phyloP scores from a whole-genome alignment of 73 alveolate species.

The Symbiodinium pilosum region DNA sequence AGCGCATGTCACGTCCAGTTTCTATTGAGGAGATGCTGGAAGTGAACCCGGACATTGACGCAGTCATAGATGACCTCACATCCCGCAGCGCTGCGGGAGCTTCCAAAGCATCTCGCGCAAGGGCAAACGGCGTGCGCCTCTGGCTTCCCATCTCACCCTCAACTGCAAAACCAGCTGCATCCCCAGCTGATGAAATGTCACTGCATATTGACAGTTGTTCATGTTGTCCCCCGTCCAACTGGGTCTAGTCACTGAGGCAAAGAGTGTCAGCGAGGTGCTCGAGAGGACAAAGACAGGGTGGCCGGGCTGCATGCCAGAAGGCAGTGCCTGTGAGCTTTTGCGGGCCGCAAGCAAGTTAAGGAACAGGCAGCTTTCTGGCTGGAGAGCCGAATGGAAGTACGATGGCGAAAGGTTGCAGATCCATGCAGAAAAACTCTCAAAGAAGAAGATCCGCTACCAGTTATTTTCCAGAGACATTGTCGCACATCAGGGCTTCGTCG shows the following conservation, averaged over 20 bases:
- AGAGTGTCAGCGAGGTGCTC: conserved; percentile 48
- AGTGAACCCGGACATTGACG: conserved; percentile 67
- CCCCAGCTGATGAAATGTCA: neutral
- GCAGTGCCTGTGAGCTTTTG: too few relatives aligned
- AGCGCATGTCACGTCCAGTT: too few relatives aligned
- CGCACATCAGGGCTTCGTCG: neutral
- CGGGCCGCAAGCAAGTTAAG: too few relatives aligned
- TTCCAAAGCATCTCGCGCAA: neutral
- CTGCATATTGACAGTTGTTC: neutral
- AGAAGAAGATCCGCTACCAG: neutral
- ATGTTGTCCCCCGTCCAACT: too few relatives aligned
- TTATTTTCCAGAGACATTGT: conserved; percentile 7
- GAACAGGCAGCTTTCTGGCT: neutral
- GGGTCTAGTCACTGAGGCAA: too few relatives aligned
- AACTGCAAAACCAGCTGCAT: neutral
- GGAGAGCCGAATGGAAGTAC: conserved; percentile 88
- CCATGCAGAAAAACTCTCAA: conserved; percentile 87
- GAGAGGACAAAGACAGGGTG: neutral
- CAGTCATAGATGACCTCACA: neutral
- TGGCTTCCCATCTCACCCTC: conserved; percentile 71
- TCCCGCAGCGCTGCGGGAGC: neutral
- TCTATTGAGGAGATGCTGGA: conserved; percentile 33
- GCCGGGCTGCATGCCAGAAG: neutral
- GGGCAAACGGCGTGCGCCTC: conserved; percentile 22
- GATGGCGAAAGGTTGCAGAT: conserved; percentile 90